These are phyloP conservation scores for Panaeolus papilionaceus DNA, from an alignment of 768 basidiomycete genomes.

Conservation along the genomic window DNA sequence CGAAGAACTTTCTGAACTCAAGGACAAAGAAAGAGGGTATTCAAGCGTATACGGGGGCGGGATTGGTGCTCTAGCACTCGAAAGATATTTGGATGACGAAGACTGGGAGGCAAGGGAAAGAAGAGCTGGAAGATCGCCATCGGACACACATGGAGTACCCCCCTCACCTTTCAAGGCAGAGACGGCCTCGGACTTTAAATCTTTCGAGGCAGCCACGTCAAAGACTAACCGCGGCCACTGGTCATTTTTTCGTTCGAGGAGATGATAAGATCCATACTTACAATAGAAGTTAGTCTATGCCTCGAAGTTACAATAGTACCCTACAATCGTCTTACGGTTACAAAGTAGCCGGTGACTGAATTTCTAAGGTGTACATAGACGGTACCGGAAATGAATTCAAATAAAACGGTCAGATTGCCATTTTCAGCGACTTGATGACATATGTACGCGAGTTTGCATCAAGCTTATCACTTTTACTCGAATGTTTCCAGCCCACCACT, in stretches of 20 bases:
- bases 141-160: background rate
- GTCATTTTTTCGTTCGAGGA: background rate
- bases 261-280: no score
- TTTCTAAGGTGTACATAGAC: no score
- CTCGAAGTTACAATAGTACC: no score
- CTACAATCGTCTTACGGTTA: no score
- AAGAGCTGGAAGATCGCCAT: constrained; percentile 30
- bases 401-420: no score
- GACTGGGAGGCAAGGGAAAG: constrained; percentile 65
- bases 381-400: no score
- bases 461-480: no score
- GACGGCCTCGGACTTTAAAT: background rate
- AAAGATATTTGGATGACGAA: constrained; percentile 67
- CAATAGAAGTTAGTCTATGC: no score
- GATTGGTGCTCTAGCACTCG: constrained; percentile 59
- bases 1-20: constrained; percentile 25
- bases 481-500: background rate
- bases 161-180: background rate
- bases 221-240: background rate
- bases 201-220: background rate
- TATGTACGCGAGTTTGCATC: no score
- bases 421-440: no score
- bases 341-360: no score
- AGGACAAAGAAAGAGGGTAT: constrained; percentile 17
- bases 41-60: constrained; percentile 13